These are phyloP conservation scores for Vaccinium vitisidaea DNA, from an alignment of 148 eudicot species.

Conservation along the genomic window DNA sequence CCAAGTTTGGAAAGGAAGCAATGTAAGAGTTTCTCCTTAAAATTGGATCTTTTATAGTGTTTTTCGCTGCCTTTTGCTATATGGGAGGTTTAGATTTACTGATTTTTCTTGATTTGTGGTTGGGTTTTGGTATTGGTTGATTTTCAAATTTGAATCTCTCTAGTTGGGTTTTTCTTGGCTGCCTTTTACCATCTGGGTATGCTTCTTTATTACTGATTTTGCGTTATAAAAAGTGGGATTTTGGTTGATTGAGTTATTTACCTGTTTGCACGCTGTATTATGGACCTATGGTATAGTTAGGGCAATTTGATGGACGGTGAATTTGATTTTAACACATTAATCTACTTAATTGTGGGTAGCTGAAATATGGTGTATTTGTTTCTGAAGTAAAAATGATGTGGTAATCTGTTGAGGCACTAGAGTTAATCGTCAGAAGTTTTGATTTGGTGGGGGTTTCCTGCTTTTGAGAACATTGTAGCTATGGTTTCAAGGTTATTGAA, in stretches of 20 bases:
- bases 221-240: background rate
- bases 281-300: background rate
- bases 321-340: background rate
- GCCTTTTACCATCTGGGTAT: background rate
- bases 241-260: conserved; percentile 7
- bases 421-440: background rate
- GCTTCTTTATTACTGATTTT: background rate
- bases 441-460: background rate
- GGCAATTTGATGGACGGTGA: background rate
- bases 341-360: background rate
- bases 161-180: background rate
- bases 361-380: background rate
- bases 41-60: background rate
- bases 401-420: background rate
- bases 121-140: background rate
- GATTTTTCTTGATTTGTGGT: background rate
- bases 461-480: background rate
- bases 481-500: background rate
- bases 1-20: conserved; percentile 82
- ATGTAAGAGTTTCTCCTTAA: conserved; percentile 42
- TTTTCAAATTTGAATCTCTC: background rate
- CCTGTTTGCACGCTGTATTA: background rate
- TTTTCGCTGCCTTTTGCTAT: background rate
- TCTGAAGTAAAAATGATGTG: background rate
- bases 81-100: conserved; percentile 14